phyloP scores from a whole-genome alignment of 2,329 filamentous ascomycete genomes.

The Scytalidium lignicola region DNA sequence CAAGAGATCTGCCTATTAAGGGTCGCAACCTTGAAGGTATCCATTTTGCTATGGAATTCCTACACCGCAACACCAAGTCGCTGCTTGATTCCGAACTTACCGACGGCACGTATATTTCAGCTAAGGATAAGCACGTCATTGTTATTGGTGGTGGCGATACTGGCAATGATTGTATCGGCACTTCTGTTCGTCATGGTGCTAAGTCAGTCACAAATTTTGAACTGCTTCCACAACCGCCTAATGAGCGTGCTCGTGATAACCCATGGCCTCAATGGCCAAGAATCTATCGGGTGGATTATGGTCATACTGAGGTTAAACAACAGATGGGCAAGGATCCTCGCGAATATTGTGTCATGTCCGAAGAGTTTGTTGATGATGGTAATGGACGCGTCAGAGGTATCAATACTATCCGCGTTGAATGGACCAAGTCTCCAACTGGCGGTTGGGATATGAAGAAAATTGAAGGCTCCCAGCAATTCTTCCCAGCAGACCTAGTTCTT shows the following conservation, averaged over 20 bases:
- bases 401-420: constrained; percentile 92
- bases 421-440: constrained; percentile 82
- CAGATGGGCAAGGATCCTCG: constrained; percentile 95
- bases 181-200: constrained; percentile 89
- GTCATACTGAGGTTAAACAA: constrained; percentile 90
- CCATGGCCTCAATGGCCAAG: constrained; percentile 98
- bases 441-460: constrained; percentile 99
- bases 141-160: constrained; percentile 98
- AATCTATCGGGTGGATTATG: constrained; percentile 97
- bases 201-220: constrained; percentile 97
- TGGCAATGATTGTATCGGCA: constrained; percentile 96
- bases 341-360: constrained; percentile 97
- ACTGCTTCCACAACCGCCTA: constrained; percentile 84
- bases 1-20: constrained; percentile 86
- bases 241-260: constrained; percentile 88
- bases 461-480: constrained; percentile 89
- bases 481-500: constrained; percentile 90
- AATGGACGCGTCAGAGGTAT: constrained; percentile 87
- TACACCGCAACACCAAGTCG: constrained; percentile 97
- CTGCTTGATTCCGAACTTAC: constrained; percentile 84
- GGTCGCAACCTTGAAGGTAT: constrained; percentile 84
- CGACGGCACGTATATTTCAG: constrained; percentile 84
- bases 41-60: constrained; percentile 95
- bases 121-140: constrained; percentile 91
- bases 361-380: constrained; percentile 90